Evolutionary conservation across 2,329 filamentous ascomycete genomes (phyloP).

Genomic region (Sporothrix protearum): DNA sequence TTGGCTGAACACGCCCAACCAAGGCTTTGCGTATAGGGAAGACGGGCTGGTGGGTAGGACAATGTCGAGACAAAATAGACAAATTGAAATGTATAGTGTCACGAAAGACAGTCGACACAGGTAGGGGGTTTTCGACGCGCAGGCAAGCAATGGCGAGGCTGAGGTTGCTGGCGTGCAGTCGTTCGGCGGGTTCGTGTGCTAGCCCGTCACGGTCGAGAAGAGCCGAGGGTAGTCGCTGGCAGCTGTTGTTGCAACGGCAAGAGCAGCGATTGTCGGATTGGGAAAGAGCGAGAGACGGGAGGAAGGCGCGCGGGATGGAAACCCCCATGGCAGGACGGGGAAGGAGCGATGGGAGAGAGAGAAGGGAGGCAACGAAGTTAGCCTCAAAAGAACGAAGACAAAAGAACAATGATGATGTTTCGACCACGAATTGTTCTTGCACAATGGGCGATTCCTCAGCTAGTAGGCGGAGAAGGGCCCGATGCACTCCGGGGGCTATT

Average conservation of each 20-base stretch:
- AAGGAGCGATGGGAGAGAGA: constrained; percentile 5
- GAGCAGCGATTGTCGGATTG: constrained; percentile 1
- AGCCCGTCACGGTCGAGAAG: constrained; percentile 14
- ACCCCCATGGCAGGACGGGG: constrained; percentile 1
- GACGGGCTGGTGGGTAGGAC: background rate
- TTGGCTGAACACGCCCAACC: constrained; percentile 4
- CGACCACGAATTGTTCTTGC: background rate
- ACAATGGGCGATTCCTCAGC: constrained; percentile 12
- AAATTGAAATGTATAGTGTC: background rate
- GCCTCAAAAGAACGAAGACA: background rate
- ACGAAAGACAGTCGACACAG: background rate
- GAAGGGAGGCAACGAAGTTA: background rate
- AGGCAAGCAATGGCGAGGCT: background rate
- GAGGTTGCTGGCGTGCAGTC: background rate
- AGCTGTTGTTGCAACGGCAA: background rate
- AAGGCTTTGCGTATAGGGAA: background rate
- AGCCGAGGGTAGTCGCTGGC: constrained; percentile 14
- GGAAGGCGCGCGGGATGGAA: background rate
- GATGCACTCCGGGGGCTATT: constrained; percentile 8
- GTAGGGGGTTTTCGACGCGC: background rate
- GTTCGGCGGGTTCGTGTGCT: background rate
- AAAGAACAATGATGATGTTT: background rate
- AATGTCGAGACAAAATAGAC: background rate
- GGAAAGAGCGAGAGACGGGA: constrained; percentile 12
- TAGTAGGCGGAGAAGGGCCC: constrained; percentile 13